A percentile compares a stretch with the other conserved stretches of the same genome.
Evolutionary conservation across 2,329 filamentous ascomycete genomes (phyloP).

Genomic region (Byssothecium circinans): DNA sequence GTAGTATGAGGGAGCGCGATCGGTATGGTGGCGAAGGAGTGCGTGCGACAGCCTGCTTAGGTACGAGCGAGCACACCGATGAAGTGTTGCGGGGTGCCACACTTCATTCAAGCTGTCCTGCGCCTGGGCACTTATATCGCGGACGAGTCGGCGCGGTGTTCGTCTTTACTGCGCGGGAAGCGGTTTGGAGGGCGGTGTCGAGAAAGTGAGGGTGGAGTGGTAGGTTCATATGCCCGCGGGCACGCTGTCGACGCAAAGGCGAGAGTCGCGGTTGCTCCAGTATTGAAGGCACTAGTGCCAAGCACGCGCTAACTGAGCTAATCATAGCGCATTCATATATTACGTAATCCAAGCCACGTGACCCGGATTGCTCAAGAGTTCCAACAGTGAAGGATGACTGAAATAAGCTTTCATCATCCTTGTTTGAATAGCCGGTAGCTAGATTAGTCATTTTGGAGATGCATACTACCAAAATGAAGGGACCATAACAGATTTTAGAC

Average conservation of each 20-base stretch:
- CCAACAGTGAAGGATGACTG: too few species aligned
- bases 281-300: background rate
- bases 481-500: too few species aligned
- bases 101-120: background rate
- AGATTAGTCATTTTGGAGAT: too few species aligned
- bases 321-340: background rate
- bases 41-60: background rate
- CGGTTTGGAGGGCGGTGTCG: background rate
- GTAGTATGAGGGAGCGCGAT: background rate
- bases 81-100: background rate
- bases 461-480: too few species aligned
- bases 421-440: too few species aligned
- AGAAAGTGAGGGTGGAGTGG: too few species aligned
- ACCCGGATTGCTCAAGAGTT: too few species aligned
- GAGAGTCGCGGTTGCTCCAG: background rate
- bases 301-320: background rate
- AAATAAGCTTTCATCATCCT: too few species aligned
- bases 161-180: background rate
- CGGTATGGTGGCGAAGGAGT: background rate
- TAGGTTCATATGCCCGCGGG: background rate
- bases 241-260: background rate
- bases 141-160: background rate
- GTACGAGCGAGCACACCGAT: background rate
- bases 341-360: too few species aligned
- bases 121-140: background rate